These are phyloP conservation scores for Verticillium zaregamsianum DNA, from an alignment of 2,329 filamentous ascomycete species.

Conservation along the genomic window DNA sequence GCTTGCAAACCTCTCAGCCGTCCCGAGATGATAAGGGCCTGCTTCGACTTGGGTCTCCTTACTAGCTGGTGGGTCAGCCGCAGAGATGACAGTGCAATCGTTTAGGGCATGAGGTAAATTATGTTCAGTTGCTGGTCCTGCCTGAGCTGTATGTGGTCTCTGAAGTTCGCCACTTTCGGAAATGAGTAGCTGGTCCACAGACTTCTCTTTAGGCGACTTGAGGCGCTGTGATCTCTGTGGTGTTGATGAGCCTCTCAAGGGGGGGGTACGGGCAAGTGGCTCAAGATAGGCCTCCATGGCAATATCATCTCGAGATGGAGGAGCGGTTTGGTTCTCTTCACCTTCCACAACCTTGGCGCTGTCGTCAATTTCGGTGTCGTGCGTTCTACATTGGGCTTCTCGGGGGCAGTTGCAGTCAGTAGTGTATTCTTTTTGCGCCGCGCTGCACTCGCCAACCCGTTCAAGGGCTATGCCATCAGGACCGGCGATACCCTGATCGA, in stretches of 20 bases:
- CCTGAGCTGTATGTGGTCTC: not conserved
- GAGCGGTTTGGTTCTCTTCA: not conserved
- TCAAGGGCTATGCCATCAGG: conserved; percentile 4
- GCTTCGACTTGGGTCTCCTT: not conserved
- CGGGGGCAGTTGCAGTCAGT: not conserved
- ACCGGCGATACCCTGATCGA: not conserved
- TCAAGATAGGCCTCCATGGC: not conserved
- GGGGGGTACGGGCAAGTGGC: not conserved
- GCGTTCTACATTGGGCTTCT: not conserved
- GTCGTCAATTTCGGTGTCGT: not conserved
- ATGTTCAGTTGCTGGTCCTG: not conserved
- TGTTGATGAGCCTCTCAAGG: not conserved
- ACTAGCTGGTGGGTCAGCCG: not conserved
- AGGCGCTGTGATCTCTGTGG: not conserved
- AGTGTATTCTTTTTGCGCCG: not conserved
- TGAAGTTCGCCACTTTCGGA: no score
- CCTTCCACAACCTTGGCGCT: not conserved
- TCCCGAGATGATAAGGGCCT: no score
- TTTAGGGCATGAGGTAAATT: not conserved
- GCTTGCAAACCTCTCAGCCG: no score
- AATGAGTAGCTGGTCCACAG: not conserved
- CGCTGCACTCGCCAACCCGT: not conserved
- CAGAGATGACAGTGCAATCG: not conserved
- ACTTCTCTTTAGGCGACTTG: not conserved
- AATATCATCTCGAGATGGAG: not conserved